Conservation (phyloP, 495 filamentous ascomycete genomes). For the Xylaria palmicola region DNA sequence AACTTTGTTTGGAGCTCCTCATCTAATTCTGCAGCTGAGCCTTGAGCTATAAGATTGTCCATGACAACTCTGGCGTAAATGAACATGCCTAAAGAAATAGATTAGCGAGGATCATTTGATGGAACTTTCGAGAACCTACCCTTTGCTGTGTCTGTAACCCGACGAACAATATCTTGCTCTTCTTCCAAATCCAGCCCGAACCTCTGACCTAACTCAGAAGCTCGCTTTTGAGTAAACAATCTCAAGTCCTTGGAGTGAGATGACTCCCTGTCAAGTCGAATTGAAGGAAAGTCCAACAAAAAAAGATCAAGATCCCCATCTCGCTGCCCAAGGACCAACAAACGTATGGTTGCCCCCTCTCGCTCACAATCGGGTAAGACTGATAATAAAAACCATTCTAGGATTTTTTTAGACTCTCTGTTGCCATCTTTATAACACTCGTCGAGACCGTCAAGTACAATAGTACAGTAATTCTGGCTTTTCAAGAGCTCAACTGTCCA, state of each 20-base stretch:
- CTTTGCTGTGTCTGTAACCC: slow-evolving; percentile 7
- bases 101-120: not conserved
- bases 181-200: not conserved
- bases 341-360: not conserved
- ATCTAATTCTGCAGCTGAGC: not conserved
- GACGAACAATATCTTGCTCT: slow-evolving; percentile 2
- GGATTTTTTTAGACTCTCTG: not conserved
- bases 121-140: not conserved
- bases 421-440: slow-evolving; percentile 2
- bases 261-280: not conserved
- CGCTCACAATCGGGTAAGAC: not conserved
- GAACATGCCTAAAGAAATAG: slow-evolving; percentile 9
- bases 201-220: not conserved
- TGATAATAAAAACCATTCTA: slow-evolving; percentile 5
- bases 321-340: slow-evolving; percentile 9
- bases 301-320: slow-evolving; percentile 4
- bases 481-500: too few relatives aligned
- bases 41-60: slow-evolving; percentile 13
- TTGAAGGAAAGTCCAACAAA: not conserved
- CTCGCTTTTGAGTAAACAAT: not conserved
- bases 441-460: slow-evolving; percentile 13
- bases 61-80: slow-evolving; percentile 10
- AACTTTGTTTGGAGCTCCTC: not conserved
- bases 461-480: too few relatives aligned
- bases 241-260: not conserved